Evolutionary conservation across 83 land plant genomes (phyloP).

Genomic region (Picea mariana): DNA sequence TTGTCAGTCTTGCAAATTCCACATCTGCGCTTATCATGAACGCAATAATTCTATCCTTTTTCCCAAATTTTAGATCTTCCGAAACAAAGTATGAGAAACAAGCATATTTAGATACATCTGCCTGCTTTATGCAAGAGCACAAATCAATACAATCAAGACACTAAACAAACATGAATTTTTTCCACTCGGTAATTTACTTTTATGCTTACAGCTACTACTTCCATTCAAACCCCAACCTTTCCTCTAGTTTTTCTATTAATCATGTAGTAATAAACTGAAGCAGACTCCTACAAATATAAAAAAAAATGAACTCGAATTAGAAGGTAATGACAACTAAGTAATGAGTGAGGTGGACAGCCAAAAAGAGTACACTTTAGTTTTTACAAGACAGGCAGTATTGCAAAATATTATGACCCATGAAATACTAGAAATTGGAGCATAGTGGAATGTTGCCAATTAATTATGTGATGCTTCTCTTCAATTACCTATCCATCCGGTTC

Average conservation of each 20-base stretch:
- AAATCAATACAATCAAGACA: neutral
- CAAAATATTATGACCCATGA: neutral
- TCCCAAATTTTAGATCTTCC: neutral
- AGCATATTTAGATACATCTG: neutral
- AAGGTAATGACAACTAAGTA: neutral
- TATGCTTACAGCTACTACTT: too few species aligned
- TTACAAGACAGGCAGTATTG: neutral
- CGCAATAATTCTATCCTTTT: neutral
- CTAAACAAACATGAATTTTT: neutral
- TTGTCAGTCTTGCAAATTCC: too few species aligned
- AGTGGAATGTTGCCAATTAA: neutral
- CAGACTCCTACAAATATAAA: neutral
- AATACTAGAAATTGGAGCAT: neutral
- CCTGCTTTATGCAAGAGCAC: neutral
- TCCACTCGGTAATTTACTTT: neutral
- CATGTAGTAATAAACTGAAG: neutral
- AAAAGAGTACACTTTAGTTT: neutral
- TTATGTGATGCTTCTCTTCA: neutral
- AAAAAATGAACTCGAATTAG: neutral
- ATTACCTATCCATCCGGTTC: neutral
- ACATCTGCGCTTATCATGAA: neutral
- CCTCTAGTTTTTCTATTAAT: conserved; percentile 5
- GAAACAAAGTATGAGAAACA: neutral
- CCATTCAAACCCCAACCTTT: neutral
- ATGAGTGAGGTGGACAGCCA: conserved; percentile 4